These are phyloP conservation scores for Neopestalotiopsis sp. DNA, from an alignment of 2,329 filamentous ascomycete species.

Conservation along the genomic window DNA sequence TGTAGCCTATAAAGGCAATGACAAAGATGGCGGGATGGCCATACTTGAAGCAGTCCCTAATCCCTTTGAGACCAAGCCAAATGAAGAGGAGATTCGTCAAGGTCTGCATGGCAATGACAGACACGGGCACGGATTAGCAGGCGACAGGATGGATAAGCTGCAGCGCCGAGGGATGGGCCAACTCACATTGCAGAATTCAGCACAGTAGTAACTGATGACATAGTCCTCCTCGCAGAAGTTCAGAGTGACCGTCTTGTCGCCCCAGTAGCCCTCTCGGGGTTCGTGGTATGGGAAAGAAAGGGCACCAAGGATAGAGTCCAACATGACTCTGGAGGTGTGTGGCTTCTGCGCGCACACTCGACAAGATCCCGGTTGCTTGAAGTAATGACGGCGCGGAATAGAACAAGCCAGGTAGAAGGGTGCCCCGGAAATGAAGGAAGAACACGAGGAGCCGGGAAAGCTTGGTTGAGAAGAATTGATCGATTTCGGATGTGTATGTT, in stretches of 20 bases:
- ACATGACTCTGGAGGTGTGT: slow-evolving; percentile 22
- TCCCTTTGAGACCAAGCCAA: slow-evolving; percentile 76
- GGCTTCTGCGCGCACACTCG: background rate
- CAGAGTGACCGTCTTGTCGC: slow-evolving; percentile 71
- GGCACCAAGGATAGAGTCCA: slow-evolving; percentile 18
- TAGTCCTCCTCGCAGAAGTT: slow-evolving; percentile 83
- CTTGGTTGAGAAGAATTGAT: too few relatives aligned
- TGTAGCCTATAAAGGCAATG: slow-evolving; percentile 61
- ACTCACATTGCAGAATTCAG: slow-evolving; percentile 72
- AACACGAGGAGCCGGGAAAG: background rate
- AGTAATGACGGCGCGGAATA: background rate
- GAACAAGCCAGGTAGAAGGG: background rate
- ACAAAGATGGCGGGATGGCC: slow-evolving; percentile 78
- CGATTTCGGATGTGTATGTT: background rate
- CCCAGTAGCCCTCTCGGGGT: slow-evolving; percentile 63
- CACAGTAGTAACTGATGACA: slow-evolving; percentile 76
- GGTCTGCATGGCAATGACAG: slow-evolving; percentile 51
- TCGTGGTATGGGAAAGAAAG: slow-evolving; percentile 37
- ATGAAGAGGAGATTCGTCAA: slow-evolving; percentile 85
- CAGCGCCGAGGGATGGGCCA: background rate
- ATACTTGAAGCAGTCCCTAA: slow-evolving; percentile 73
- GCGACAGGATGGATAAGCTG: background rate
- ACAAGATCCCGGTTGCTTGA: background rate
- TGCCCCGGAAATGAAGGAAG: background rate
- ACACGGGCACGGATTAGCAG: slow-evolving; percentile 24